Evolutionary conservation across 2,329 filamentous ascomycete genomes (phyloP), one percentile per base, ranked within the genome.

Genomic region (Blastomyces emzantsi): DNA sequence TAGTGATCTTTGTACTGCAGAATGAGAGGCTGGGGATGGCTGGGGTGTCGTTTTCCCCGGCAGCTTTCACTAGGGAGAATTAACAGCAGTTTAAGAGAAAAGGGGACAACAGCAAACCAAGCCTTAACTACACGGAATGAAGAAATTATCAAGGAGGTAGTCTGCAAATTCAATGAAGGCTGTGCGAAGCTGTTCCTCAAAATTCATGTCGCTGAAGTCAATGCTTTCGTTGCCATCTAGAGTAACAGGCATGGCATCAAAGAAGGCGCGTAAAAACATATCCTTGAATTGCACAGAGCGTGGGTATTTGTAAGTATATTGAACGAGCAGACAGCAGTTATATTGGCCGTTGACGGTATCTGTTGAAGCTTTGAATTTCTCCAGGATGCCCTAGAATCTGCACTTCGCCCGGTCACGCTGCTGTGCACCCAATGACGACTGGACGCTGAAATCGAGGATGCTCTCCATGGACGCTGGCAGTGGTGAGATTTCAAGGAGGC

Each of bases 141-240:
- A 66, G 56, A 67, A 66, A 49, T 66, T 64, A 11, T 67, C 62
- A 15, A 67, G 2, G 15, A 67, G 62, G 25, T 60, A 63, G 19
- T 67, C 62, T 54, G 64, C 66, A 56, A 67, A 67, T 9, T 33
- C 51, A 45, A 36, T 30, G 17, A 62, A 62, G 49, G 47, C 8
- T 3, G 6, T 8, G 22, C 22, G 47, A 28, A 51, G 8, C 22
- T 54, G 19, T 6, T 52, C 6, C 7, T 17, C 28, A 36, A 55
- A 49, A 3, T 61, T 22, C 45, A 43, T 57, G 39, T 63, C 36
- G 22, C 22, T 51, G 11, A 57, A 60, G 39, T 63, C 30, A 22
- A 54, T 39, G 4, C 56, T n/a, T 13, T 25, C 2, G 15, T 43
- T 13, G 3, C 30, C 49, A 52, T 30, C 39, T n/a, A 62, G 51